A percentile compares a stretch with the other conserved stretches of the same genome.
Conservation (phyloP, 352 stramenopile genomes). For the Globisporangium nodosum region DNA sequence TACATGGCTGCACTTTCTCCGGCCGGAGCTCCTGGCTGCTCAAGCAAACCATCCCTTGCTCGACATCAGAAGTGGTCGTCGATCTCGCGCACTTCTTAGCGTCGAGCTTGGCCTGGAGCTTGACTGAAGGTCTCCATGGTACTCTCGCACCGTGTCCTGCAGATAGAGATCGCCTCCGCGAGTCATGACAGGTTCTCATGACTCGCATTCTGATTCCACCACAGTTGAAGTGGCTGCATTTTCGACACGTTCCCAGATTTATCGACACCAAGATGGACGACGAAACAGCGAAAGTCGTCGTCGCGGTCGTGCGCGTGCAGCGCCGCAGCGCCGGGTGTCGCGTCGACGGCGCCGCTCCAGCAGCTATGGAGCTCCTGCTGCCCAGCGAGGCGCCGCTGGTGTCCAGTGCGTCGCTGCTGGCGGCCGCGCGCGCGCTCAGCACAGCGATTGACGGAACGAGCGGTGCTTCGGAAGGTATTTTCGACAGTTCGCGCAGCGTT, state of each 20-base stretch:
- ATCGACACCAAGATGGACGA: background rate
- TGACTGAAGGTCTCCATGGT: too few relatives aligned
- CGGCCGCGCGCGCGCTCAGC: slow-evolving; percentile 19
- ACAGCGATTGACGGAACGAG: slow-evolving; percentile 12
- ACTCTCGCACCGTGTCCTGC: too few relatives aligned
- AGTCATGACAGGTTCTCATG: too few relatives aligned
- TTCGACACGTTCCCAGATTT: too few relatives aligned
- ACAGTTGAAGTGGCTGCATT: too few relatives aligned
- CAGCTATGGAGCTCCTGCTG: slow-evolving; percentile 22
- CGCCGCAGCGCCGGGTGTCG: slow-evolving; percentile 11
- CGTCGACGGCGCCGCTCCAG: background rate
- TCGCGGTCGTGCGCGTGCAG: slow-evolving; percentile 20
- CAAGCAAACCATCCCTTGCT: too few relatives aligned
- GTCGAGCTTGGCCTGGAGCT: too few relatives aligned
- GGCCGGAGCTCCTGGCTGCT: background rate
- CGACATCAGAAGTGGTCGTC: too few relatives aligned
- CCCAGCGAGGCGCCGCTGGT: slow-evolving; percentile 1
- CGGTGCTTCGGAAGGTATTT: slow-evolving; percentile 8
- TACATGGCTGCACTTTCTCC: background rate
- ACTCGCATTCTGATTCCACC: too few relatives aligned
- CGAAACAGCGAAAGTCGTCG: slow-evolving; percentile 5
- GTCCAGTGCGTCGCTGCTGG: slow-evolving; percentile 18
- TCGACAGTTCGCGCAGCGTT: background rate
- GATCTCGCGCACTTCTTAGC: too few relatives aligned
- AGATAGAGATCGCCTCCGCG: too few relatives aligned